Conservation (phyloP, 805 yeast species). For the Groenewaldozyma tartarivorans region DNA sequence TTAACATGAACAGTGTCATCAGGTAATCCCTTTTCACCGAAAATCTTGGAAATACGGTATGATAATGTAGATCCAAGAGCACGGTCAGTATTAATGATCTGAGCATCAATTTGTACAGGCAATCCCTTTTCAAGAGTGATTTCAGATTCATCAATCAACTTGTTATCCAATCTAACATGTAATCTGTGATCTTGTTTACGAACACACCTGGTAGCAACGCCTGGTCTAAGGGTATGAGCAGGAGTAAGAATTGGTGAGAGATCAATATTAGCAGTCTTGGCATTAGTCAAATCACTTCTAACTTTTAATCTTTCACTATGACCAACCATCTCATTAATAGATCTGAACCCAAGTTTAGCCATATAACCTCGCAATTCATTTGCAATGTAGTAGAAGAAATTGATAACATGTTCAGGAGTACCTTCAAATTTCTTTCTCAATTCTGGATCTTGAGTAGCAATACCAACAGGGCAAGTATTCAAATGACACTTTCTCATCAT, state of each 20-base stretch:
- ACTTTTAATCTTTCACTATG: constrained; percentile 84
- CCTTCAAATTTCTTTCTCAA: constrained; percentile 87
- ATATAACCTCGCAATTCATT: constrained; percentile 85
- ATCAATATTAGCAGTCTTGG: constrained; percentile 87
- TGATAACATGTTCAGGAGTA: constrained; percentile 96
- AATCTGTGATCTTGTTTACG: constrained; percentile 90
- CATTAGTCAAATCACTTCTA: constrained; percentile 73
- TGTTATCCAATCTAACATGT: constrained; percentile 90
- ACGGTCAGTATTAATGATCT: constrained; percentile 92
- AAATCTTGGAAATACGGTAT: constrained; percentile 83
- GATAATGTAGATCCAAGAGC: constrained; percentile 92
- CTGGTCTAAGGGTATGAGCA: constrained; percentile 92
- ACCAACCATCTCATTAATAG: constrained; percentile 97
- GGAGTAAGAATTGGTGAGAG: constrained; percentile 92
- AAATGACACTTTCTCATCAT: constrained; percentile 93
- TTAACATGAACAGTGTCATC: constrained; percentile 94
- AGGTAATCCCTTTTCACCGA: constrained; percentile 90
- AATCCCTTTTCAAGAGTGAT: constrained; percentile 91
- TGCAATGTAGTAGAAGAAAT: constrained; percentile 91
- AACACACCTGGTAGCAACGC: constrained; percentile 87
- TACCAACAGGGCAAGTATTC: constrained; percentile 95
- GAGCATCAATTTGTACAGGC: constrained; percentile 89
- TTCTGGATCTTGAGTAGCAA: constrained; percentile 96
- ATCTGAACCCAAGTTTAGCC: constrained; percentile 94
- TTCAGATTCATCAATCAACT: constrained; percentile 92